phyloP scores from a whole-genome alignment of 768 basidiomycete genomes.

The Fistulinella prunicolor region DNA sequence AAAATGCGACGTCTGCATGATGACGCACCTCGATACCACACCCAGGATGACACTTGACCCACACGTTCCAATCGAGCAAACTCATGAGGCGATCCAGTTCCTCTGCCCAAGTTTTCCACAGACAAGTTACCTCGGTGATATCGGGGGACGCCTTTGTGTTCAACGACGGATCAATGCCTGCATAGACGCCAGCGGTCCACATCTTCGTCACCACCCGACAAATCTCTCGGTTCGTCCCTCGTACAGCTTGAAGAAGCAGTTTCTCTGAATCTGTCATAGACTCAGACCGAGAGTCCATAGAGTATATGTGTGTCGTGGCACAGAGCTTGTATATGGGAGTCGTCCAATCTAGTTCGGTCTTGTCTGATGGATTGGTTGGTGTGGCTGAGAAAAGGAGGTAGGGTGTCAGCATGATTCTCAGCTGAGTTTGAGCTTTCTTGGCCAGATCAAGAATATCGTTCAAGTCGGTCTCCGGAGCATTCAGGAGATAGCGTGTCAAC shows the following conservation, averaged over 20 bases:
- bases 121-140: background rate
- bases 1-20: background rate
- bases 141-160: slow-evolving; percentile 1
- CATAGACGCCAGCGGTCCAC: slow-evolving; percentile 42
- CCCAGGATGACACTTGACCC: slow-evolving; percentile 46
- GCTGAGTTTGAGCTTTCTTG: slow-evolving; percentile 19
- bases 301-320: slow-evolving; percentile 25
- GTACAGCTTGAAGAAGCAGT: slow-evolving; percentile 25
- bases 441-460: slow-evolving; percentile 5
- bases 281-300: background rate
- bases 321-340: slow-evolving; percentile 30
- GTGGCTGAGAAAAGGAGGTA: slow-evolving; percentile 22
- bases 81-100: slow-evolving; percentile 38
- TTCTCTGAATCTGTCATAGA: slow-evolving; percentile 30
- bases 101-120: slow-evolving; percentile 34
- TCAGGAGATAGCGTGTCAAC: slow-evolving; percentile 20
- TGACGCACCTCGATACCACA: slow-evolving; percentile 44
- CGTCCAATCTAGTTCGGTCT: slow-evolving; percentile 23
- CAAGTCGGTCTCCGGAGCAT: slow-evolving; percentile 1
- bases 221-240: slow-evolving; percentile 41
- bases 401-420: slow-evolving; percentile 29
- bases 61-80: slow-evolving; percentile 54
- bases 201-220: slow-evolving; percentile 44
- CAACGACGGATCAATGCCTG: slow-evolving; percentile 15
- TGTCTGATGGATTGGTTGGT: slow-evolving; percentile 1